Evolutionary conservation across 257 asterid species (phyloP).

Genomic region (Solanum gracilifrons): DNA sequence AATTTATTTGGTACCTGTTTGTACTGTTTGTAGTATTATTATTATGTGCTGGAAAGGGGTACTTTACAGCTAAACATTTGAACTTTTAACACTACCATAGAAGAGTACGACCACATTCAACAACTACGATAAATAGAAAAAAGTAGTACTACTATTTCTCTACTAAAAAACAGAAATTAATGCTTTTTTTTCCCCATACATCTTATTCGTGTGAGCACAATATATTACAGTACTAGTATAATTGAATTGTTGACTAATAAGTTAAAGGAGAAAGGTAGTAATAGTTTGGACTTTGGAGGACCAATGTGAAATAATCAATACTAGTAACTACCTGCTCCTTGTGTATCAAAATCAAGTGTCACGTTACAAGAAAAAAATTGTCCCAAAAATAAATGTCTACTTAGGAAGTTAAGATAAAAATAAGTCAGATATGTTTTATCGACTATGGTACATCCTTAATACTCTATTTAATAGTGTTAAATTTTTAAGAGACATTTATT

Average conservation of each 20-base stretch:
- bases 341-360: too few relatives aligned
- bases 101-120: neutral
- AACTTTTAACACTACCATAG: neutral
- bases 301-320: neutral
- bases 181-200: neutral
- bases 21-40: neutral
- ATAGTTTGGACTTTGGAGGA: neutral
- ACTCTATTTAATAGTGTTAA: neutral
- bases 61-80: neutral
- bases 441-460: neutral
- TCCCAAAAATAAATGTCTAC: too few relatives aligned
- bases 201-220: neutral
- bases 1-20: neutral
- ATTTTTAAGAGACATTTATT: neutral
- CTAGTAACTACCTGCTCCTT: too few relatives aligned
- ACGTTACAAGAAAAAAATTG: too few relatives aligned
- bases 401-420: too few relatives aligned
- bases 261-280: neutral
- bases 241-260: neutral
- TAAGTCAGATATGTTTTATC: too few relatives aligned
- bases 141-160: neutral
- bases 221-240: neutral
- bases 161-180: neutral
- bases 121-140: neutral
- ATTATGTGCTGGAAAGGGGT: neutral